Evolutionary conservation across 192 early-diverging fungal species (phyloP).

Genomic region (Entophlyctis helioformis): DNA sequence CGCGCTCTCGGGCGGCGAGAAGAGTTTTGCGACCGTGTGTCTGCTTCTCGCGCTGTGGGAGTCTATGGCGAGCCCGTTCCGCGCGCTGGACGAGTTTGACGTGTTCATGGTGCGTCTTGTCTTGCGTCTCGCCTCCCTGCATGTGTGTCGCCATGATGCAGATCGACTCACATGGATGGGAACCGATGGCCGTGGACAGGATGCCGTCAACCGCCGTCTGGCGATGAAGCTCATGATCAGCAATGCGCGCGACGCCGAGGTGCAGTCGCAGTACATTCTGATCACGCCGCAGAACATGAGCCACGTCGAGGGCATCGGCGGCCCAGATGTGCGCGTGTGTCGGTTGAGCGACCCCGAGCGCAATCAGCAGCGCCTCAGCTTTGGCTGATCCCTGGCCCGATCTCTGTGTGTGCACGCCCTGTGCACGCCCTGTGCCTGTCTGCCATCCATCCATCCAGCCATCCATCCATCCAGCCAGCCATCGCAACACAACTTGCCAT

Average conservation of each 20-base stretch:
- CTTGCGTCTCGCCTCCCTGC: no score
- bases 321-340: no score
- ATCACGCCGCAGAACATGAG: conserved; percentile 92
- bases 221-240: conserved; percentile 85
- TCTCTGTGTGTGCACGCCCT: no score
- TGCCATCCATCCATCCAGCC: no score
- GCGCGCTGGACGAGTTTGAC: conserved; percentile 98
- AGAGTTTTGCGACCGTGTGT: conserved; percentile 90
- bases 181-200: conserved; percentile 20
- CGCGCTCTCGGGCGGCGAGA: conserved; percentile 94
- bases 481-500: no score
- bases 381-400: no score
- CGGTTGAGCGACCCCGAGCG: no score
- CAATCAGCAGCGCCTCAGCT: no score
- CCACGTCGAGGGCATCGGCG: no score
- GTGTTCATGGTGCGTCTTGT: conserved; percentile 71
- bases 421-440: no score
- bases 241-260: conserved; percentile 53
- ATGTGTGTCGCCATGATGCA: not conserved
- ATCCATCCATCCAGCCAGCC: no score
- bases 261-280: conserved; percentile 75
- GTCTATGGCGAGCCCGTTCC: conserved; percentile 76
- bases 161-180: not conserved
- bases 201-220: conserved; percentile 85
- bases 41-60: conserved; percentile 91